Evolutionary conservation across 2,329 filamentous ascomycete genomes (phyloP).

Genomic region (Aspergillus versicolor): DNA sequence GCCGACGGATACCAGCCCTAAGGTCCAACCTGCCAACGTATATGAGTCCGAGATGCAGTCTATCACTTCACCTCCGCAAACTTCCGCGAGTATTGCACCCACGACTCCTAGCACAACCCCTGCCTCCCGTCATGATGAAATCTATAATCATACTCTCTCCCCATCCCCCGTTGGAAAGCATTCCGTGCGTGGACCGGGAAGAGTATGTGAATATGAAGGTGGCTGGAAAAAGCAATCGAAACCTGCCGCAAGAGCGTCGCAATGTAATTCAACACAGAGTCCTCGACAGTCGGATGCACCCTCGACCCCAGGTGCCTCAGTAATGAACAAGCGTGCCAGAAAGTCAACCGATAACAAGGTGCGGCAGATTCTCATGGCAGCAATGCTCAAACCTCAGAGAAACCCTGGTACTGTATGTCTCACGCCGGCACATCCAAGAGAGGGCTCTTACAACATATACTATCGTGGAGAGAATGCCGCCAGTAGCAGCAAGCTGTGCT

Average conservation of each 20-base stretch:
- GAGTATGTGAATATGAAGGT: not conserved
- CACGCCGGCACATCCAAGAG: not conserved
- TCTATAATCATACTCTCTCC: not conserved
- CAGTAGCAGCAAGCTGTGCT: not conserved
- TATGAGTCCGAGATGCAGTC: not conserved
- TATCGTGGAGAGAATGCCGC: not conserved
- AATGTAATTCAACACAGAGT: no score
- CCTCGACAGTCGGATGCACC: no score
- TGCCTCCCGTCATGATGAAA: not conserved
- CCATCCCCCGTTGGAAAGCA: not conserved
- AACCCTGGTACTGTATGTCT: not conserved
- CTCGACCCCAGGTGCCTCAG: not conserved
- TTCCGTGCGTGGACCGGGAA: not conserved
- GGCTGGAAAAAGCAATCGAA: not conserved
- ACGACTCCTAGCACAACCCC: not conserved
- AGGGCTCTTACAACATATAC: not conserved
- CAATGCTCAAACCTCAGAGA: not conserved
- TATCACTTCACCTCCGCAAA: not conserved
- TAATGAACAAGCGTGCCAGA: no score
- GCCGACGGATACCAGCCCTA: no score
- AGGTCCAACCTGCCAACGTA: no score
- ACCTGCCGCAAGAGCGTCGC: not conserved
- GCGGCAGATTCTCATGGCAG: not conserved
- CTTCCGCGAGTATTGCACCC: not conserved
- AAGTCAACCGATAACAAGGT: not conserved